phyloP scores from a whole-genome alignment of 139 green algal species.

The Asterochloris erici region DNA sequence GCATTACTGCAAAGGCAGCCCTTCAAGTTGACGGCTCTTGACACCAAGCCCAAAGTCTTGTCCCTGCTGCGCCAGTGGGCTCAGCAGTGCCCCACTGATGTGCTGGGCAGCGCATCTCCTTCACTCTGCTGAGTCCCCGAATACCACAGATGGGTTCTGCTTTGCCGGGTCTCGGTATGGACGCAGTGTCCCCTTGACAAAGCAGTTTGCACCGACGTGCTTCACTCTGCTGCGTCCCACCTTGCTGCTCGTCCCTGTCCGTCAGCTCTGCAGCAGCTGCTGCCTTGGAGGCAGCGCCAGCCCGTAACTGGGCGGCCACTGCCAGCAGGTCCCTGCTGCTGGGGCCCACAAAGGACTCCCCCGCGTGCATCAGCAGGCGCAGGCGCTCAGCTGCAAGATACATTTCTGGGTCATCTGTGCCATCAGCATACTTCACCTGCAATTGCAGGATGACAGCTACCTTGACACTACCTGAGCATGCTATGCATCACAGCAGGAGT shows the following conservation, averaged over 20 bases:
- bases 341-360: constrained; percentile 34
- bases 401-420: constrained; percentile 32
- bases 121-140: too few relatives aligned
- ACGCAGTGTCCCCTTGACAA: background rate
- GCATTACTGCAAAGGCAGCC: too few relatives aligned
- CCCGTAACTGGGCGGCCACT: background rate
- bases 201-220: background rate
- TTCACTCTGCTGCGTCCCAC: background rate
- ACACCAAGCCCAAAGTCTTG: too few relatives aligned
- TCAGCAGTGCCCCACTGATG: too few relatives aligned
- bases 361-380: constrained; percentile 38
- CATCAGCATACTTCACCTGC: constrained; percentile 60
- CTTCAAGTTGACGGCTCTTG: too few relatives aligned
- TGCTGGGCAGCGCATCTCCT: too few relatives aligned
- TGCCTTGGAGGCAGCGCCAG: constrained; percentile 13
- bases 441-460: background rate
- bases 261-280: background rate
- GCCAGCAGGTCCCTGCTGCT: background rate
- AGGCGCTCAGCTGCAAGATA: constrained; percentile 52
- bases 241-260: background rate
- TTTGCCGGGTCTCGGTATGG: too few relatives aligned
- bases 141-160: too few relatives aligned
- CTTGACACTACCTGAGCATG: too few relatives aligned
- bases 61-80: too few relatives aligned
- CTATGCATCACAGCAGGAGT: background rate